Evolutionary conservation across 345 rosid genomes (phyloP), one percentile per base, ranked within the genome.

Genomic region (Cardamine occulta): DNA sequence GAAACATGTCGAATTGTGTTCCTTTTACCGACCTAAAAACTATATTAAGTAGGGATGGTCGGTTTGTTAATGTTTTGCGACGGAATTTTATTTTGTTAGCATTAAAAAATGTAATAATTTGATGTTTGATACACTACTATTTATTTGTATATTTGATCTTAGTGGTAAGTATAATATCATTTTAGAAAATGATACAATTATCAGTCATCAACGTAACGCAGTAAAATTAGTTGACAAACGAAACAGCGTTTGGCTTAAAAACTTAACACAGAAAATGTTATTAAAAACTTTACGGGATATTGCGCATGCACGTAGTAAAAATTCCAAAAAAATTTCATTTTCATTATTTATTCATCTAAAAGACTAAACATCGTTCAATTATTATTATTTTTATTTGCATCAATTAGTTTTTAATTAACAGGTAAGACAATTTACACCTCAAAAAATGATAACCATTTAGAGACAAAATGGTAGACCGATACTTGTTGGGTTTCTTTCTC

Each of bases 11-110:
- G 45, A 78, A 72, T 13, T 78, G 68, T 66, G 73, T 51, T 71
- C 63, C 81, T 72, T 78, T 78, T 15, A 78, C 81, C 73, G 81
- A 72, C 77, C 81, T 45, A 29, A 13, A 65, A 14, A 72, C 73
- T 47, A 64, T 71, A 52, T 18, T 23, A 55, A 70, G 72, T 55
- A 28, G 58, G 18, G 32, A 18, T 70, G 74, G 80, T 77, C 70
- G 74, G 69, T 61, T 31, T 75, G 55, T 76, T n/a, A 34, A 40
- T 68, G 39, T 60, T 68, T 68, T 28, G 37, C 28, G 42, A 14
- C 21, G 15, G 6, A 4, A n/a, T 39, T 53, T 9, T 39, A 29
- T 0, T 18, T 51, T 28, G 56, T 19, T 8, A 49, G 61, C 15
- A 48, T 31, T 67, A 9, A 9, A 35, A 39, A 37, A 12, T 21